Base-by-base conservation (phyloP, 2,329 filamentous ascomycete species). In the Pseudocercospora eumusae region DNA sequence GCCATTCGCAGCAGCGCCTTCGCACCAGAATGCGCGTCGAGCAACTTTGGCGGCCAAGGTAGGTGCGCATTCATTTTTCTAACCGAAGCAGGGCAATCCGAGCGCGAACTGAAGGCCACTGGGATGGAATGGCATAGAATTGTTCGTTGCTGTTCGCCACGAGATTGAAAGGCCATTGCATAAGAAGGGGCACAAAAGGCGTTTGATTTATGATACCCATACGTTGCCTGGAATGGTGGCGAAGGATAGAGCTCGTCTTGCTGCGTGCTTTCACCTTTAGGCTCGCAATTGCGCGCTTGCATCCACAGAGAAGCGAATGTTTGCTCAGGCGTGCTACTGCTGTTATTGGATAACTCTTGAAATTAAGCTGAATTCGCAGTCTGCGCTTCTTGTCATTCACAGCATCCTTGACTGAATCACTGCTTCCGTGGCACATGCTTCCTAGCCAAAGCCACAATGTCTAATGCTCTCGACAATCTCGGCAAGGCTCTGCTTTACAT, bases 191-290 rank as follows among this genome's bases (percentile, higher is more conserved):
- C 50, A 54, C 20, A 36, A 23, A 54, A 54, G 50, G 50, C 50
- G 50, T 54, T 54, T 54, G 50, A 33, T 33, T 54, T 36, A 36
- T 54, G 50, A 54, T 54, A 54, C 50, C 50, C 50, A 54, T 18
- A 54, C 50, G 36, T 27, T 27, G 36, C 23, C 50, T 23, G 50
- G 25, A 23, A 15, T 1, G 33, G 20, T 27, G 23, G n/a, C 15
- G 11, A 10, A 50, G 21, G 47, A 27, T 50, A 7, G 9, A 23
- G 2, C n/a, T 4, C 18, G 20, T 9, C 23, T 11, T 13, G 23
- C 23, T 28, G 47, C 47, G 13, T 36, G 4, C 1, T n/a, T 7
- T 36, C n/a, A n/a, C n/a, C n/a, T n/a, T n/a, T n/a, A n/a, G n/a
- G n/a, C n/a, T n/a, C n/a, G n/a, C n/a, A n/a, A n/a, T n/a, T n/a